Base-by-base conservation (phyloP, 2,329 filamentous ascomycete species). In the Curvularia lunata region DNA sequence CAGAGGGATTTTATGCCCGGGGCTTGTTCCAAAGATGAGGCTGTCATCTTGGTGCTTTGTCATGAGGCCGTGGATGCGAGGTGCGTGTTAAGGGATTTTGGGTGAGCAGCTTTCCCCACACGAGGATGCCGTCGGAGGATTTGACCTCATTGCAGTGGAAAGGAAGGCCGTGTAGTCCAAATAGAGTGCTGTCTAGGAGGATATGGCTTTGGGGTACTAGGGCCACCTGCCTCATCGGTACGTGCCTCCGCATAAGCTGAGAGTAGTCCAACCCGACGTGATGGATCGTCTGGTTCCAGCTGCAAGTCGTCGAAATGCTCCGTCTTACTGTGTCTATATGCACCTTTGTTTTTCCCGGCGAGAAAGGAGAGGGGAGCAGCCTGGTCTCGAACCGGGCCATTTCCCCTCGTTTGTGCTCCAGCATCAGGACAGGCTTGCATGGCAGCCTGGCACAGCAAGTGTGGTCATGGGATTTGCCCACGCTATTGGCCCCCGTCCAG, bases 201-300 rank as follows among this genome's bases (percentile, higher is more conserved):
- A 46, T 16, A 52, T 40, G 58, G 58, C 48, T 38, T 54, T 41
- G 18, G 54, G 37, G 34, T 49, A 45, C 54, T 52, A 52, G 47
- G 50, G 23, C 46, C 50, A 56, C 47, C 49, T 59, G 40, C 59
- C 52, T 28, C 48, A 53, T 59, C 55, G 41, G 56, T 62, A 51
- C 40, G 30, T 52, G 48, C 48, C 51, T 46, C 59, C 59, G 54
- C 48, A 30, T 54, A 48, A 62, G 63, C 63, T 65, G 62, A 59
- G 42, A 27, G 7, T n/a, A 13, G 12, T n/a, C 37, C 49, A 13
- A 52, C 63, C 65, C 59, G 58, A 62, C 40, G 18, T 45, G 32
- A 48, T 61, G 61, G 55, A 54, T 46, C 48, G 46, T 46, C 27
- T 40, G 45, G 47, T 45, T 52, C 49, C 56, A 43, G 25, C 53